Evolutionary conservation across 345 rosid genomes (phyloP), one percentile per base, ranked within the genome.

Genomic region (Acer campestre): DNA sequence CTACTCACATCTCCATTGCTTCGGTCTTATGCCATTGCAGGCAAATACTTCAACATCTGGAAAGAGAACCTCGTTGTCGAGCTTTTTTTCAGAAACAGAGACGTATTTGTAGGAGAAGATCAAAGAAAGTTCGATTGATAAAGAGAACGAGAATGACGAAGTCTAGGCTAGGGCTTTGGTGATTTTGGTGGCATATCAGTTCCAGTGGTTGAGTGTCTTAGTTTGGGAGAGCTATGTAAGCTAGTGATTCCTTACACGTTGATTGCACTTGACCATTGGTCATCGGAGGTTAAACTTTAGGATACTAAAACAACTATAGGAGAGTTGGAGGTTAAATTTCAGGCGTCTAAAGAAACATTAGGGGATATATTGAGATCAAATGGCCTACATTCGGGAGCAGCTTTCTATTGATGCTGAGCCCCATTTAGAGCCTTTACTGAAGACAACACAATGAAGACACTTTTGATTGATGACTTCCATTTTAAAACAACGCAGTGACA

Each of bases 351-450:
- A 81, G 97, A 94, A 83, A 90, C 99, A 8, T 78, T 94, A 83
- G 98, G 91, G 71, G 99, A 97, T 62, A 96, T 96, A 98, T 81
- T 96, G 86, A 92, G 95, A 88, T 96, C 98, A 4, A 96, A 92
- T 98, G 97, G 80, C 27, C 27, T 25, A 25, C 27, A 25, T 25
- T 25, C 27, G 27, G 27, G 27, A 25, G 27, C 97, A 94, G 90
- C 97, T 94, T 73, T 85, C 94, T 11, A 80, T 66, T 79, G 85
- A 83, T 80, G 99, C 3, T 29, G 3, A 29, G 31, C 31, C 31
- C 31, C 31, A 29, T 29, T 29, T 3, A 29, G 31, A 29, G 31
- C 31, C 31, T 29, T 29, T 29, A 29, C 31, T 29, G 31, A 29
- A 29, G 31, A 29, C 31, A 29, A 29, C 31, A 3, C 31, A 29